A percentile compares a stretch with the other conserved stretches of the same genome.
These are phyloP conservation scores for Ceratocystis alfenasii DNA, from an alignment of 2,329 filamentous ascomycete species.

Conservation along the genomic window DNA sequence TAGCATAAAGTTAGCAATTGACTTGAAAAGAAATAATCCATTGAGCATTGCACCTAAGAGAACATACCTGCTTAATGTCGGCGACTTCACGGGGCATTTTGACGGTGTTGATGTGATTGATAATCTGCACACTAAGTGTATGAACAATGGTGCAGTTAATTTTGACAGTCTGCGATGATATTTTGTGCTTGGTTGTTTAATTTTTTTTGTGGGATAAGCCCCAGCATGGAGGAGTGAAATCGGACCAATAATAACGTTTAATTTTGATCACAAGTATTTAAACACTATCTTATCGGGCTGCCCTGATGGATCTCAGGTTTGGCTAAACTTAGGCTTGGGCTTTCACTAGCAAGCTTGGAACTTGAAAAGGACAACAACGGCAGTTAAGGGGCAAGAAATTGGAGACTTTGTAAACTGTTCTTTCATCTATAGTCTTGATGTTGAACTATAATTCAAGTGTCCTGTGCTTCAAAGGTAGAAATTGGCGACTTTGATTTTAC, in stretches of 20 bases:
- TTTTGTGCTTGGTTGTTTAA: constrained; percentile 20
- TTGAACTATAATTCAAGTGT: too few relatives aligned
- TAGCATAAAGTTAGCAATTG: constrained; percentile 19
- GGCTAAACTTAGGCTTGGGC: not conserved
- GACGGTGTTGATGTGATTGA: constrained; percentile 29
- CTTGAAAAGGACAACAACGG: not conserved
- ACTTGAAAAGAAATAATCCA: not conserved
- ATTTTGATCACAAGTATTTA: constrained; percentile 1
- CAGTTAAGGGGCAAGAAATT: not conserved
- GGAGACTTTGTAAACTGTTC: too few relatives aligned
- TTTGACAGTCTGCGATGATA: constrained; percentile 21
- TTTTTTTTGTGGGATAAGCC: constrained; percentile 23
- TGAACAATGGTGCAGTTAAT: constrained; percentile 22
- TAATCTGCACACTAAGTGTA: constrained; percentile 23
- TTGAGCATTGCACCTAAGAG: not conserved
- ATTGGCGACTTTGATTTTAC: too few relatives aligned
- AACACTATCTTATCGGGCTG: constrained; percentile 19
- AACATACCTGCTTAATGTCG: constrained; percentile 77
- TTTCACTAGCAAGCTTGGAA: not conserved
- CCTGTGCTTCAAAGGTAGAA: too few relatives aligned
- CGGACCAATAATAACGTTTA: constrained; percentile 13
- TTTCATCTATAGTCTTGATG: too few relatives aligned
- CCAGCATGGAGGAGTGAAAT: constrained; percentile 18
- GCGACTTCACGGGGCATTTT: constrained; percentile 97
- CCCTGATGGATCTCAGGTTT: constrained; percentile 18